These are phyloP conservation scores for Paraphaeosphaeria sporulosa DNA, from an alignment of 2,329 filamentous ascomycete genomes.

Conservation along the genomic window DNA sequence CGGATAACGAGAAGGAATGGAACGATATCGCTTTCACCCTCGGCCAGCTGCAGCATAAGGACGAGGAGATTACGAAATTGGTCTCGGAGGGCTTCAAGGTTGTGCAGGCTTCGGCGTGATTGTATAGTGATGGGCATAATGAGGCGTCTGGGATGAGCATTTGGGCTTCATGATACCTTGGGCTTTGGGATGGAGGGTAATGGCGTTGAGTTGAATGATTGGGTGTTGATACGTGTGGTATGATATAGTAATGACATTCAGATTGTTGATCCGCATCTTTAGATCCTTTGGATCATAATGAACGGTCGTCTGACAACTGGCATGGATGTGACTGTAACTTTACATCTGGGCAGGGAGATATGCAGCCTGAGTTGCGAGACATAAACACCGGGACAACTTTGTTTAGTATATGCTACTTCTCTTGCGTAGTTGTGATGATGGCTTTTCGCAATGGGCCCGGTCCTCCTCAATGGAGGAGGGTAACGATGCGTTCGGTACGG, in stretches of 20 bases:
- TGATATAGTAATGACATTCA: neutral
- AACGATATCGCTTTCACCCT: conserved; percentile 95
- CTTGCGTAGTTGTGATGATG: too few relatives aligned
- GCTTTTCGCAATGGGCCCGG: too few relatives aligned
- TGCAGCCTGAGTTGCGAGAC: too few relatives aligned
- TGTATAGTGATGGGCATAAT: neutral
- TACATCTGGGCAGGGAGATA: too few relatives aligned
- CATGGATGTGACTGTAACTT: neutral
- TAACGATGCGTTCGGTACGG: too few relatives aligned
- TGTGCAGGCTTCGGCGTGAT: conserved; percentile 52
- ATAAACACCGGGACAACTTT: too few relatives aligned
- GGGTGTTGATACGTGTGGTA: neutral
- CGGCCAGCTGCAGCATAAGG: conserved; percentile 89
- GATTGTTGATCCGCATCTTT: neutral
- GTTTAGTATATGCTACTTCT: too few relatives aligned
- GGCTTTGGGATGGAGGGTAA: neutral
- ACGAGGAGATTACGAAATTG: conserved; percentile 83
- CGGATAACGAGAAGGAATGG: conserved; percentile 95
- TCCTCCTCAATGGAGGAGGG: too few relatives aligned
- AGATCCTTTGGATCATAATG: neutral
- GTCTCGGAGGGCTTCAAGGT: conserved; percentile 75
- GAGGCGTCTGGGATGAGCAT: neutral
- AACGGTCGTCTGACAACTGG: neutral
- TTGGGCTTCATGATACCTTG: conserved; percentile 6
- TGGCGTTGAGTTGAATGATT: neutral